Conservation (phyloP, 345 rosid genomes). For the Citrus cavaleriei region DNA sequence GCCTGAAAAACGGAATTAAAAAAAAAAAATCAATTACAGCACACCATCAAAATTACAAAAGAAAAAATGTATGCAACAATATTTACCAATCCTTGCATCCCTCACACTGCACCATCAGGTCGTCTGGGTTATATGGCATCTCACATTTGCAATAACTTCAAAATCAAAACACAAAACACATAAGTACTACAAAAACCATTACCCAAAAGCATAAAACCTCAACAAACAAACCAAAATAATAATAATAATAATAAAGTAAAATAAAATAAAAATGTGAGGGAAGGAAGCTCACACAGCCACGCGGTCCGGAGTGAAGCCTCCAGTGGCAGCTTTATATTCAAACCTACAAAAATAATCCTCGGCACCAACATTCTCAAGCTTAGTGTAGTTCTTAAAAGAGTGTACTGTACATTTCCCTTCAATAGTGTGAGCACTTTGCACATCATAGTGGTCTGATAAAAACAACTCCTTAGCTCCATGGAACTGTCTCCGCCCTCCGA, state of each 20-base stretch:
- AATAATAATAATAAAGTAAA: neutral
- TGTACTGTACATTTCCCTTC: slow-evolving; percentile 83
- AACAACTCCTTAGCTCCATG: slow-evolving; percentile 86
- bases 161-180: slow-evolving; percentile 12
- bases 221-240: neutral
- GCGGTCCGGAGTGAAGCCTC: slow-evolving; percentile 75
- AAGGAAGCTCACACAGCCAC: slow-evolving; percentile 72
- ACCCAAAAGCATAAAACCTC: neutral
- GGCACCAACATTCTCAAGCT: slow-evolving; percentile 80
- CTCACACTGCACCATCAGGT: slow-evolving; percentile 85
- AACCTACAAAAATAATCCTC: slow-evolving; percentile 85
- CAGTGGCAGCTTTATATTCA: slow-evolving; percentile 79
- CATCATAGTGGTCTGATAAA: slow-evolving; percentile 70
- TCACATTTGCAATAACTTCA: slow-evolving; percentile 87
- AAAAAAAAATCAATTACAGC: neutral
- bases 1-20: neutral
- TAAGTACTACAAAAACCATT: neutral
- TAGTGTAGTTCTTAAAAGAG: slow-evolving; percentile 75
- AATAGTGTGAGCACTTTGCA: slow-evolving; percentile 80
- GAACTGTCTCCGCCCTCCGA: slow-evolving; percentile 83
- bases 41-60: neutral
- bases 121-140: slow-evolving; percentile 90
- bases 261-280: neutral
- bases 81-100: slow-evolving; percentile 86
- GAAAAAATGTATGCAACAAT: neutral